Evolutionary conservation across 495 filamentous ascomycete species (phyloP), one percentile per base, ranked within the genome.

Genomic region (Penicillium macrosclerotiorum): DNA sequence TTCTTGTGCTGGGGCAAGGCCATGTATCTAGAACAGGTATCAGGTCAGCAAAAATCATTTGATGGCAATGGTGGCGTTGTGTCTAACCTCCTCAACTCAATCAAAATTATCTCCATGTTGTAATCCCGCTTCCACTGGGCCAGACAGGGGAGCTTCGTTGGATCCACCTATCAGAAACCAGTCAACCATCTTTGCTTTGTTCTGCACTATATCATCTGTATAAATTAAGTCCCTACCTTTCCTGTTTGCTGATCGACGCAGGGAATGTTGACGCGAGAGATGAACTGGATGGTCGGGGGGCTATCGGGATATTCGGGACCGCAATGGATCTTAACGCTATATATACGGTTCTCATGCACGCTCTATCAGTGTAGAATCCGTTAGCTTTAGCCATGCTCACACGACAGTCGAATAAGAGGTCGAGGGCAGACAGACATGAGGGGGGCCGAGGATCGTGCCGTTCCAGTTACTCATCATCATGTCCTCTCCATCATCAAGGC

Each of bases 391-490:
- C 33, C n/a, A 46, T 16, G 7, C n/a, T 23, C 33, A 35, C 26
- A 46, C 33, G 43, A 46, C 29, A 25, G 32, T 29, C 19, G 33
- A 8, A 5, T 18, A 2, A 5, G 17, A 4, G 43, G 11, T 11
- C n/a, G 22, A 18, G 47, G 43, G 19, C 29, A 48, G 25, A 75
- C 85, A 52, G 74, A 96, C 93, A 65, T 98, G 94, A 57, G 94
- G 93, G 55, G 93, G 93, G 0, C 93, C 93, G 37, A 96, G 82
- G 53, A 98, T 96, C 1, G 93, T 97, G 39, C 90, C 93, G 53
- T 94, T 95, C 93, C 93, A 98, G 79, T 96, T 89, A 48, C 88
- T 89, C 91, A 98, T 95, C 70, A 91, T 82, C 57, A 96, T 80
- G 58, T 98, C 93, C 60, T 96, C 92, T 19, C 89, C 88, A 68